phyloP scores from a whole-genome alignment of 441 rosid genomes.

The Gossypium gossypioides region DNA sequence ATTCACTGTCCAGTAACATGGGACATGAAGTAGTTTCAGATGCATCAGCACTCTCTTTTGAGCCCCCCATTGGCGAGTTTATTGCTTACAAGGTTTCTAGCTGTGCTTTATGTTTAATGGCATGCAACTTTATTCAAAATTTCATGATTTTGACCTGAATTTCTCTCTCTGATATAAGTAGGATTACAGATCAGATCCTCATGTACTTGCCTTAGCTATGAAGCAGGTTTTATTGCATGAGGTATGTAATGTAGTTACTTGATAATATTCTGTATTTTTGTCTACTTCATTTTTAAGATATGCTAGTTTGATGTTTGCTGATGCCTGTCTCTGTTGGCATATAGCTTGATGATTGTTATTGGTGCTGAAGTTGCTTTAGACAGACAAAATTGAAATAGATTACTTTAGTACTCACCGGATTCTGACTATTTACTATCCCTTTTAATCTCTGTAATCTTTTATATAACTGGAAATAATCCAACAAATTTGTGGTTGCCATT shows the following conservation, averaged over 20 bases:
- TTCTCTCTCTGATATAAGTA: conserved; percentile 26
- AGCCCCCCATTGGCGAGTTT: conserved; percentile 67
- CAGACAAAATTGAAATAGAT: not conserved
- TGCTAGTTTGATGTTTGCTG: not conserved
- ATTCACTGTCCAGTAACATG: conserved; percentile 30
- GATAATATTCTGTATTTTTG: not conserved
- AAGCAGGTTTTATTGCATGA: conserved; percentile 87
- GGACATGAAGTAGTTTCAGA: conserved; percentile 44
- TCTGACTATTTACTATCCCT: not conserved
- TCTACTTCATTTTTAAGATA: not conserved
- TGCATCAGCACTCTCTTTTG: conserved; percentile 46
- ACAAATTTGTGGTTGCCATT: not conserved
- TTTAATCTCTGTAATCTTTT: not conserved
- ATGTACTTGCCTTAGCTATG: conserved; percentile 57
- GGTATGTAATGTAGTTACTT: conserved; percentile 35
- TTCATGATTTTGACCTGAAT: not conserved
- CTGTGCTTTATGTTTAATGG: conserved; percentile 10
- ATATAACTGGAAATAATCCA: not conserved
- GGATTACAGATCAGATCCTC: conserved; percentile 53
- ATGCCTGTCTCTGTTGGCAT: not conserved
- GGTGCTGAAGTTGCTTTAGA: not conserved
- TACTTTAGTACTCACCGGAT: not conserved
- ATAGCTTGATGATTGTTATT: not conserved
- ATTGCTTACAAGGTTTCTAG: conserved; percentile 60
- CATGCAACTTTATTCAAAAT: not conserved